Evolutionary conservation across 2,329 filamentous ascomycete species (phyloP).

Genomic region (Fusarium protoensiforme): DNA sequence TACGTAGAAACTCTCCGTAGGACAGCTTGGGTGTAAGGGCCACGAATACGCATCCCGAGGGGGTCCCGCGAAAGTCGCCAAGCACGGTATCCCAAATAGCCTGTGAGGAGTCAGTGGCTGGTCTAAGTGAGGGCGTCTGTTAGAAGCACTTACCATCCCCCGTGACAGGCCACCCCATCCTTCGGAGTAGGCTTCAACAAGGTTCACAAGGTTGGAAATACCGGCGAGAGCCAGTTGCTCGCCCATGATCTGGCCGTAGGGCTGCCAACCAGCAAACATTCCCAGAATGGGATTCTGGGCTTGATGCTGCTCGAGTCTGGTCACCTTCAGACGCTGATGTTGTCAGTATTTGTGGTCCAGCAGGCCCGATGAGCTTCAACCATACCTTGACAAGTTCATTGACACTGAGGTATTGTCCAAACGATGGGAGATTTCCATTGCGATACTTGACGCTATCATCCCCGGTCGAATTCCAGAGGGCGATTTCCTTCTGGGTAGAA

Average conservation of each 20-base stretch:
- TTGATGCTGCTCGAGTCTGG: neutral
- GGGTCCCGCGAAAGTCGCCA: conserved; percentile 20
- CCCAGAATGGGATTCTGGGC: neutral
- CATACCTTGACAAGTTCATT: neutral
- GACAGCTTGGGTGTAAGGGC: conserved; percentile 42
- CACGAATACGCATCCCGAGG: conserved; percentile 40
- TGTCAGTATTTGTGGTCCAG: neutral
- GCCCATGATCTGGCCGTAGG: conserved; percentile 19
- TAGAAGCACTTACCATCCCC: conserved; percentile 36
- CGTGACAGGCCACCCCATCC: conserved; percentile 39
- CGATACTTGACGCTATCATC: neutral
- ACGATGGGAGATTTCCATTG: neutral
- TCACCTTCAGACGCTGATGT: neutral
- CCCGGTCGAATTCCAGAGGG: neutral
- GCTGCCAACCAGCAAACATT: conserved; percentile 14
- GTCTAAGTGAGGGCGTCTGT: neutral
- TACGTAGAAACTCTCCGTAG: conserved; percentile 14
- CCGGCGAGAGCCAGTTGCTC: conserved; percentile 34
- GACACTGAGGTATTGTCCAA: neutral
- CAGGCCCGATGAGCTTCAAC: neutral
- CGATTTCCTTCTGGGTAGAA: neutral
- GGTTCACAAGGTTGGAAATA: conserved; percentile 30
- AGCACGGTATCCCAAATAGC: conserved; percentile 44
- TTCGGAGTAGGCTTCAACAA: conserved; percentile 35
- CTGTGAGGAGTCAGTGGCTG: conserved; percentile 20